Conservation (phyloP, 2,329 filamentous ascomycete species). For the Bipolaris sorokiniana region DNA sequence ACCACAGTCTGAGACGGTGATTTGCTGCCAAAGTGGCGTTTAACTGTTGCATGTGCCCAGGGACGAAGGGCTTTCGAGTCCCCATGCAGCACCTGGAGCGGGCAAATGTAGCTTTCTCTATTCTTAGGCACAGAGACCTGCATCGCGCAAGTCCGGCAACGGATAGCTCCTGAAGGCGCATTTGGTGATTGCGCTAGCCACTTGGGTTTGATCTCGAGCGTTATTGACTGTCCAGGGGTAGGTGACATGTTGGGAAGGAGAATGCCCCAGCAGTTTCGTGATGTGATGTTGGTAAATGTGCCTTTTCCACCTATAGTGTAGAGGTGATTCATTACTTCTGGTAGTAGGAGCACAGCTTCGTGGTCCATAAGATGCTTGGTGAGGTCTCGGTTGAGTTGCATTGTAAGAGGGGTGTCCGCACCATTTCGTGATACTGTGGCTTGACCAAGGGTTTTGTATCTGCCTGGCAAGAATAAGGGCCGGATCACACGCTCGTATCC, state of each 20-base stretch:
- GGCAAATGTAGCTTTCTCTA: slow-evolving; percentile 45
- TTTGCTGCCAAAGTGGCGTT: slow-evolving; percentile 13
- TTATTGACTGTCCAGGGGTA: slow-evolving; percentile 26
- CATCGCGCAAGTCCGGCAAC: slow-evolving; percentile 57
- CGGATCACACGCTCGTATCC: slow-evolving; percentile 36
- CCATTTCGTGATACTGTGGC: slow-evolving; percentile 3
- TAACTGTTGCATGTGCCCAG: slow-evolving; percentile 23
- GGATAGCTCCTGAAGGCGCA: slow-evolving; percentile 48
- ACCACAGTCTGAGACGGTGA: neutral
- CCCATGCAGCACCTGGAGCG: slow-evolving; percentile 49
- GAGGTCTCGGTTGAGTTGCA: slow-evolving; percentile 13
- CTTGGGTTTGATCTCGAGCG: slow-evolving; percentile 56
- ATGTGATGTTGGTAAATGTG: slow-evolving; percentile 10
- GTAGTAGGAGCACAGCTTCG: slow-evolving; percentile 21
- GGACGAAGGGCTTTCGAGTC: slow-evolving; percentile 21
- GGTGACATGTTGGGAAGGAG: slow-evolving; percentile 44
- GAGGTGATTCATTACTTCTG: slow-evolving; percentile 21
- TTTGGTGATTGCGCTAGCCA: slow-evolving; percentile 56
- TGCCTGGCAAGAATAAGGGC: slow-evolving; percentile 34
- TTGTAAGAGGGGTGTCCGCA: slow-evolving; percentile 8
- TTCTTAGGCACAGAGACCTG: slow-evolving; percentile 42
- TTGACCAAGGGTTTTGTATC: neutral
- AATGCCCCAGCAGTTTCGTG: slow-evolving; percentile 27
- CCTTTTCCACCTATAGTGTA: slow-evolving; percentile 8
- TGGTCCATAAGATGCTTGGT: slow-evolving; percentile 30